Evolutionary conservation across 2,329 filamentous ascomycete species (phyloP).

Genomic region (Fusarium graminum): DNA sequence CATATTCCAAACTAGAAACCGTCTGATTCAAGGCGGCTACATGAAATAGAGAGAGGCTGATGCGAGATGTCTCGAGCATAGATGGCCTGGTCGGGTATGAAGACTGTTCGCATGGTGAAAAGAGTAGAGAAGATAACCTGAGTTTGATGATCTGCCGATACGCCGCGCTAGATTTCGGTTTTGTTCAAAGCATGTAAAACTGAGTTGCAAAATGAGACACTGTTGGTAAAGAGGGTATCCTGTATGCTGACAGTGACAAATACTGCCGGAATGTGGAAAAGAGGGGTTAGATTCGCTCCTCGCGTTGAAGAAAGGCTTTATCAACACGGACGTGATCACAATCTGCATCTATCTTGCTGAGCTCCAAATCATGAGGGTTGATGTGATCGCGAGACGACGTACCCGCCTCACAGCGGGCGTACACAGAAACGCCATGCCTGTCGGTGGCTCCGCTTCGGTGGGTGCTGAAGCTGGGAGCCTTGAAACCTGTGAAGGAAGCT

Average conservation of each 20-base stretch:
- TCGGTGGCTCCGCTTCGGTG: conserved; percentile 31
- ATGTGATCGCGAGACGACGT: conserved; percentile 32
- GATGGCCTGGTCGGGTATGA: conserved; percentile 10
- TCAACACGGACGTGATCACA: conserved; percentile 48
- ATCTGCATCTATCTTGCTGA: conserved; percentile 48
- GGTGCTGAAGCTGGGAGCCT: conserved; percentile 41
- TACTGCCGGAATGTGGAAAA: conserved; percentile 5
- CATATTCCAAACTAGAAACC: conserved; percentile 9
- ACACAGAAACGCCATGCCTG: conserved; percentile 38
- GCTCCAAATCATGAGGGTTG: conserved; percentile 52
- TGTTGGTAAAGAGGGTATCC: conserved; percentile 1
- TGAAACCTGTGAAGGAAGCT: conserved; percentile 42
- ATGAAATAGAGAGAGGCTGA: conserved; percentile 14
- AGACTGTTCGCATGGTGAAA: conserved; percentile 14
- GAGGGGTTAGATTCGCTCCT: conserved; percentile 49
- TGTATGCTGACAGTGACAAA: not conserved
- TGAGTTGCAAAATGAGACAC: conserved; percentile 24
- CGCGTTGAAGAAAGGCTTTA: conserved; percentile 50
- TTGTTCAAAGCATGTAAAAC: conserved; percentile 15
- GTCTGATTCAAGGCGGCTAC: conserved; percentile 6
- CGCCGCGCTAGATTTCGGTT: conserved; percentile 39
- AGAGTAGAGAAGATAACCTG: conserved; percentile 12
- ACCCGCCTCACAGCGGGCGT: conserved; percentile 48
- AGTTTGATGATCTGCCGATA: conserved; percentile 28
- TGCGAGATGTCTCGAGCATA: conserved; percentile 33